Evolutionary conservation across 805 yeast species (phyloP).

Genomic region (Metschnikowia sp.): DNA sequence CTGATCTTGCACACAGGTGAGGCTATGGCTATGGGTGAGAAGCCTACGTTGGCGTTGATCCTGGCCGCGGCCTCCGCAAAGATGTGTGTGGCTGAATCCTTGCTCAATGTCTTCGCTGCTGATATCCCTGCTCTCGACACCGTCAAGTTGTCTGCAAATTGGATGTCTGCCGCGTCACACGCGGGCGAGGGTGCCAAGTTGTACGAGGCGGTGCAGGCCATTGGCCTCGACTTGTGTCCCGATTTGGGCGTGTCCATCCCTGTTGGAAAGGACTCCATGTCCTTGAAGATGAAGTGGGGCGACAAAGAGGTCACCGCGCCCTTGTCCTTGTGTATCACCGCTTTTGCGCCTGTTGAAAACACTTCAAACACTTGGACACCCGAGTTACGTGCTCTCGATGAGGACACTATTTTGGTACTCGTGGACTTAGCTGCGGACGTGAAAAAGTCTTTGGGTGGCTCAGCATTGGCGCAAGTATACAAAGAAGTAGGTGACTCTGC

Average conservation of each 20-base stretch:
- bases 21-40: constrained; percentile 96
- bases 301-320: constrained; percentile 95
- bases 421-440: constrained; percentile 70
- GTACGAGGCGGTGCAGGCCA: constrained; percentile 95
- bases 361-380: constrained; percentile 97
- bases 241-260: constrained; percentile 89
- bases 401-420: constrained; percentile 62
- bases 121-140: constrained; percentile 72
- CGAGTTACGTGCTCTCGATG: constrained; percentile 49
- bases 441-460: constrained; percentile 75
- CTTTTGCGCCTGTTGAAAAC: constrained; percentile 82
- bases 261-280: constrained; percentile 98
- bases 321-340: constrained; percentile 82
- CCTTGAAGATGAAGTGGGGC: constrained; percentile 98
- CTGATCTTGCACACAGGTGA: constrained; percentile 79
- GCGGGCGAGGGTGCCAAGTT: constrained; percentile 93
- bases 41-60: constrained; percentile 84
- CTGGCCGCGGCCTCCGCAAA: constrained; percentile 90
- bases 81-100: constrained; percentile 92
- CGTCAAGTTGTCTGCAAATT: constrained; percentile 90
- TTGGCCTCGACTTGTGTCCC: constrained; percentile 92
- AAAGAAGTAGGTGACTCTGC: constrained; percentile 77
- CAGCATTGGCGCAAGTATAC: constrained; percentile 92
- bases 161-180: constrained; percentile 98
- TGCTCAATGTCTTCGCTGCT: constrained; percentile 85